Base-by-base conservation (phyloP, 495 filamentous ascomycete genomes). In the Cudoniella acicularis region DNA sequence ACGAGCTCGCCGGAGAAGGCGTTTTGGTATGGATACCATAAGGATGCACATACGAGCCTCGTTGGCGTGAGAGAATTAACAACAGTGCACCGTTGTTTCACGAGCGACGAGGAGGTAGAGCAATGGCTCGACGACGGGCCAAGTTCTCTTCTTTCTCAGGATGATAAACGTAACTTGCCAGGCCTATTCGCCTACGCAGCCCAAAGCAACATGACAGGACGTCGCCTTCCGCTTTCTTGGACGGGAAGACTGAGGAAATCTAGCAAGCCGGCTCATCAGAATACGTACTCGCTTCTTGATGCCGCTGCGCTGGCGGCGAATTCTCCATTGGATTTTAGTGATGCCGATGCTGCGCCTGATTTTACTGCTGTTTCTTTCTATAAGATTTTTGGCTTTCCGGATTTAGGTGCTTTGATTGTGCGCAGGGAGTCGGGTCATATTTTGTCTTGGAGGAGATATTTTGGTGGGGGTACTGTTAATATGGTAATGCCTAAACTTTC, bases 351-450 rank as follows among this genome's bases (percentile, higher is more conserved):
- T 17, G 85, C 88, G 10, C 87, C 88, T 0, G 89, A 93, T 63
- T 92, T 92, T 60, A 83, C 77, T 6, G 83, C 80, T 36, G 58
- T 91, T 21, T 88, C 85, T 9, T 83, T 92, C 66, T 91, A 92
- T 70, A 93, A 93, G 70, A 88, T 92, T 52, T 92, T 92, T 66
- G 89, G 89, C 13, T 89, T 89, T 56, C 89, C 89, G 0, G 85
- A 92, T 55, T 76, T 93, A 16, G 89, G 89, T 1, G 88, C 80
- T 3, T 69, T 92, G 21, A 78, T 91, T 40, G 78, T 92, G 11
- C 80, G 87, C 23, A 84, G 78, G 62, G 73, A 77, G 18, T 83
- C 85, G 20, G 83, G 81, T 1, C 76, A 83, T 46, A 79, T 88
- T 40, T 77, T 92, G 10, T 71, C 76, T 49, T 74, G 82, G 50